Percentiles rank a stretch among this genome's conserved stretches.
Conservation (phyloP, 306 rosid genomes). For the Rosa persica region DNA sequence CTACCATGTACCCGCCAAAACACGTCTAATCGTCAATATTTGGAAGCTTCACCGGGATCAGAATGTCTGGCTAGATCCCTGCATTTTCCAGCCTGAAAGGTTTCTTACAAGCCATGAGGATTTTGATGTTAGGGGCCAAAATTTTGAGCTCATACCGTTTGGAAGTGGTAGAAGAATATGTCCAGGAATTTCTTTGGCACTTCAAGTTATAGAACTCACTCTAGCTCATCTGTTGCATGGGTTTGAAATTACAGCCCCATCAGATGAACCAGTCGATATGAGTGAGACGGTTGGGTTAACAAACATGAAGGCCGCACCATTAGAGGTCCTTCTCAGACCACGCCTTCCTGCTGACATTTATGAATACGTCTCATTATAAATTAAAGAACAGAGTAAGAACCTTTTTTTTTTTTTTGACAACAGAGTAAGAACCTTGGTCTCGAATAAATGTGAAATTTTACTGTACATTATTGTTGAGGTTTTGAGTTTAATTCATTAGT, state of each 20-base stretch:
- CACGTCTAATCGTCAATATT: constrained; percentile 23
- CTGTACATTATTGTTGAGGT: no score
- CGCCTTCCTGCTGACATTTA: not conserved
- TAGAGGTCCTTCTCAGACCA: constrained; percentile 19
- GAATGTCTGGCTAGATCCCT: constrained; percentile 33
- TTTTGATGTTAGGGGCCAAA: constrained; percentile 26
- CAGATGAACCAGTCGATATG: constrained; percentile 22
- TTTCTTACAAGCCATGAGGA: constrained; percentile 16
- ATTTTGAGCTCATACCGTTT: constrained; percentile 32
- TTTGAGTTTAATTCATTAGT: not conserved
- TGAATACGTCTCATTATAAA: not conserved
- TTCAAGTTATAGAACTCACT: constrained; percentile 20
- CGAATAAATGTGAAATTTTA: no score
- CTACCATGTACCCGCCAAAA: constrained; percentile 22
- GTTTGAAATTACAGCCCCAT: constrained; percentile 8
- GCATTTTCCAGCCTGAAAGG: constrained; percentile 26
- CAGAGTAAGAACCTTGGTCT: no score
- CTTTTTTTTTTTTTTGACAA: no score
- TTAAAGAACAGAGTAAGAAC: no score
- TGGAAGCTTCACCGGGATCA: constrained; percentile 37
- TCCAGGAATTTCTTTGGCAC: constrained; percentile 28
- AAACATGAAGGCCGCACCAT: constrained; percentile 13
- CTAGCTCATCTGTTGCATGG: constrained; percentile 24
- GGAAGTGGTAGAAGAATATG: constrained; percentile 41
- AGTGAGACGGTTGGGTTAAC: constrained; percentile 1